A percentile compares a stretch with the other conserved stretches of the same genome.
Conservation (phyloP, 352 stramenopile genomes). For the Blastocystis hominis region DNA sequence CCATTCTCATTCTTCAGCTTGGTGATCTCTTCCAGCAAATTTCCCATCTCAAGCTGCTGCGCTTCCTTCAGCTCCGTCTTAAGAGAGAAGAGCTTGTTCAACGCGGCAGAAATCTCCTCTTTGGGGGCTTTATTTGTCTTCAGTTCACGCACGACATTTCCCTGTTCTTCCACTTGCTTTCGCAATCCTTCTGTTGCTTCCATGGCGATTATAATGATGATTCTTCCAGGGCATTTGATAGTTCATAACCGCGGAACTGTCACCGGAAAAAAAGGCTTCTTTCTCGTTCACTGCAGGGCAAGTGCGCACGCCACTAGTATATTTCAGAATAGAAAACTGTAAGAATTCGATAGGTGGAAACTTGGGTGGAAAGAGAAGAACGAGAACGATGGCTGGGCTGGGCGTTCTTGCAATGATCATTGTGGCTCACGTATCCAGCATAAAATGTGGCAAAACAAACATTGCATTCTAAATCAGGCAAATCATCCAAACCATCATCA, state of each 20-base stretch:
- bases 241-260: neutral
- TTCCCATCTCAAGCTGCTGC: conserved; percentile 58
- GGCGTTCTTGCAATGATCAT: too few species aligned
- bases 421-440: too few species aligned
- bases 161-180: conserved; percentile 56
- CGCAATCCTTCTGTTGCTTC: conserved; percentile 2
- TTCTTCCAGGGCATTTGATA: neutral
- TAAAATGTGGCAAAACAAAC: too few species aligned
- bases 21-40: conserved; percentile 54
- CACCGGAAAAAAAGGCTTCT: neutral
- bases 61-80: conserved; percentile 63
- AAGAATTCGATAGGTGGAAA: too few species aligned
- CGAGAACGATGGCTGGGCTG: too few species aligned
- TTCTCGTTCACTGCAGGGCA: neutral
- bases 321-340: neutral
- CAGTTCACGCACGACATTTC: conserved; percentile 57
- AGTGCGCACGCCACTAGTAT: neutral
- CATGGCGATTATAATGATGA: neutral
- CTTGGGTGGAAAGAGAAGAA: too few species aligned
- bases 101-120: conserved; percentile 62
- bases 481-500: neutral
- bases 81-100: conserved; percentile 60
- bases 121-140: conserved; percentile 59
- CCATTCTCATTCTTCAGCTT: conserved; percentile 64
- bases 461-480: conserved; percentile 35